Evolutionary conservation across 768 basidiomycete species (phyloP).

Genomic region (Xerocomellus chrysenteron): DNA sequence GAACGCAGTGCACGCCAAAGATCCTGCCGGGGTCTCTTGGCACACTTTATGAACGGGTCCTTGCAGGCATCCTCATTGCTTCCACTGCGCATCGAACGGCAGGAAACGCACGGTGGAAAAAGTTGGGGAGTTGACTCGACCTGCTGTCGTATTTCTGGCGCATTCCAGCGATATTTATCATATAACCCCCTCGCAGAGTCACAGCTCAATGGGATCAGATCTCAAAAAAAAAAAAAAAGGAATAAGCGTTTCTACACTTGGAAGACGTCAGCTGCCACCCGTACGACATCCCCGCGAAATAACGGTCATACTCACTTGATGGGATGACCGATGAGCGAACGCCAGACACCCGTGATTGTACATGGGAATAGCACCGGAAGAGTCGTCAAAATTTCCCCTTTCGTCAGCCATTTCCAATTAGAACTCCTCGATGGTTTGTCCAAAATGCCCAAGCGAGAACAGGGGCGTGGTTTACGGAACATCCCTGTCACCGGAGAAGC

Average conservation of each 20-base stretch:
- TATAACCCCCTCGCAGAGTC: constrained; percentile 10
- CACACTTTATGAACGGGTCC: not conserved
- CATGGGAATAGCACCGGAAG: not conserved
- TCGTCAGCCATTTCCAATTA: constrained; percentile 4
- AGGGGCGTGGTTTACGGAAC: constrained; percentile 20
- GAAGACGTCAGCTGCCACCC: constrained; percentile 10
- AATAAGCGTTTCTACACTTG: constrained; percentile 1
- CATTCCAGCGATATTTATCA: not conserved
- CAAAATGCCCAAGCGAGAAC: not conserved
- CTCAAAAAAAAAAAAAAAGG: not conserved
- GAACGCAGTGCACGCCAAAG: not conserved
- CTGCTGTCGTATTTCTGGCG: constrained; percentile 9
- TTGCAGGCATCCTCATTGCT: constrained; percentile 1
- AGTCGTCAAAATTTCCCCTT: not conserved
- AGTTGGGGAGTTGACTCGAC: not conserved
- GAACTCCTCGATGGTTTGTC: not conserved
- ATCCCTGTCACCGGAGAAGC: constrained; percentile 16
- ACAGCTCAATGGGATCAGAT: constrained; percentile 12
- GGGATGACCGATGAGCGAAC: not conserved
- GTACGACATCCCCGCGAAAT: constrained; percentile 4
- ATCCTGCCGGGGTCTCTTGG: not conserved
- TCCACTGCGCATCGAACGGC: not conserved
- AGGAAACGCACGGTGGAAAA: not conserved
- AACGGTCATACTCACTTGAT: constrained; percentile 2
- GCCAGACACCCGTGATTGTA: not conserved